Conservation (phyloP, 2,329 filamentous ascomycete species). For the Diaporthe ampelina region DNA sequence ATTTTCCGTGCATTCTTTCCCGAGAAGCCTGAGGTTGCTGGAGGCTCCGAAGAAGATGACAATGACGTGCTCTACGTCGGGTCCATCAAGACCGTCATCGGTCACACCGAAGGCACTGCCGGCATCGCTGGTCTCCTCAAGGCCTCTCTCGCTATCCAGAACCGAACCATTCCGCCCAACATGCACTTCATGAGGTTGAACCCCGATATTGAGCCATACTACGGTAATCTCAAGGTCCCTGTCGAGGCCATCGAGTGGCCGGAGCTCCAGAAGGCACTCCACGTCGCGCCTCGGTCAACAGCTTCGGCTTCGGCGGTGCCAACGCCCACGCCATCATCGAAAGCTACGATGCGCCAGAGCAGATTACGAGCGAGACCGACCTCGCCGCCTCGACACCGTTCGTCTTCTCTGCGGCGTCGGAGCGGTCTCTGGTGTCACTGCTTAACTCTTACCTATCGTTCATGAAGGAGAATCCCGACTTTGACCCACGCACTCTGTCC, state of each 20-base stretch:
- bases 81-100: conserved; percentile 53
- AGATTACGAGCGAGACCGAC: conserved; percentile 18
- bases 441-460: conserved; percentile 44
- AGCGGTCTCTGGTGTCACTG: conserved; percentile 47
- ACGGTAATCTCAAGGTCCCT: conserved; percentile 45
- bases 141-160: conserved; percentile 52
- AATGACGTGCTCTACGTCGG: conserved; percentile 47
- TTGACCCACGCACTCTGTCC: conserved; percentile 12
- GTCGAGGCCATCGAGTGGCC: conserved; percentile 25
- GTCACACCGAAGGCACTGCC: conserved; percentile 58
- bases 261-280: not conserved
- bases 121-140: conserved; percentile 58
- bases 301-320: conserved; percentile 38
- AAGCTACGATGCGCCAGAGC: conserved; percentile 5
- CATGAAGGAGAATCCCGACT: conserved; percentile 37
- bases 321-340: conserved; percentile 38
- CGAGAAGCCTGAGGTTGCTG: not conserved
- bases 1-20: conserved; percentile 50
- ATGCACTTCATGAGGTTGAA: conserved; percentile 53
- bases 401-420: conserved; percentile 47
- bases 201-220: conserved; percentile 50
- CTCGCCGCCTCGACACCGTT: conserved; percentile 45
- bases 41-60: not conserved
- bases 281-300: conserved; percentile 38
- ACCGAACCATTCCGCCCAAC: conserved; percentile 54